Evolutionary conservation across 129 eudicot genomes (phyloP), one percentile per base, ranked within the genome.

Genomic region (Tagetes erecta): DNA sequence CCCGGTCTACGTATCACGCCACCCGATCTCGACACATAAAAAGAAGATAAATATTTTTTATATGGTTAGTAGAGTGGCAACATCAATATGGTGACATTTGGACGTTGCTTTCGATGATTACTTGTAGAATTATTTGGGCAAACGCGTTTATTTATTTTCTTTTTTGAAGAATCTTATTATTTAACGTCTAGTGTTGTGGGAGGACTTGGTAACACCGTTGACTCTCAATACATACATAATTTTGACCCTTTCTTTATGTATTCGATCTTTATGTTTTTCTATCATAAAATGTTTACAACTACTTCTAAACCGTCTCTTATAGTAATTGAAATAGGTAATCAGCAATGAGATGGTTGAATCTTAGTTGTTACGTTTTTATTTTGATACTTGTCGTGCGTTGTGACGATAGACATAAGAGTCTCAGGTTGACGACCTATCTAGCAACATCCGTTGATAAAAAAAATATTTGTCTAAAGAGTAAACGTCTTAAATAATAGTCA

Each of bases 201-300:
- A 53, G 52, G 80, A 67, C 68, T 67, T 68, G 39, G 64, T 49
- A 49, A 60, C n/a, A 38, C 13, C 76, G 64, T 70, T 70, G 76
- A 78, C 81, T 49, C 70, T 76, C 39, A 10, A 4, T 33, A 55
- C 20, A 5, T 13, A 36, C 14, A 58, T 57, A 45, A 35, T 77
- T 49, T 8, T 70, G 76, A 78, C 81, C 53, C 70, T 69, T 58
- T 77, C 75, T 60, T 69, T 56, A 68, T 76, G 51, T 56, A 44
- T 41, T 56, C 74, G 27, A 20, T 20, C 27, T 20, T 45, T 68
- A 39, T 5, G 0, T 2, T 35, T 49, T 27, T 63, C 52, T 42
- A 46, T 73, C 20, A 40, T 33, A 73, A 73, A 73, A 73, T 30
- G 60, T 37, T 37, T 73, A 35, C 4, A 37, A 46, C 59, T 62